A percentile compares a stretch with the other conserved stretches of the same genome.
Evolutionary conservation across 2,329 filamentous ascomycete genomes (phyloP).

Genomic region (Penicillium sp.): DNA sequence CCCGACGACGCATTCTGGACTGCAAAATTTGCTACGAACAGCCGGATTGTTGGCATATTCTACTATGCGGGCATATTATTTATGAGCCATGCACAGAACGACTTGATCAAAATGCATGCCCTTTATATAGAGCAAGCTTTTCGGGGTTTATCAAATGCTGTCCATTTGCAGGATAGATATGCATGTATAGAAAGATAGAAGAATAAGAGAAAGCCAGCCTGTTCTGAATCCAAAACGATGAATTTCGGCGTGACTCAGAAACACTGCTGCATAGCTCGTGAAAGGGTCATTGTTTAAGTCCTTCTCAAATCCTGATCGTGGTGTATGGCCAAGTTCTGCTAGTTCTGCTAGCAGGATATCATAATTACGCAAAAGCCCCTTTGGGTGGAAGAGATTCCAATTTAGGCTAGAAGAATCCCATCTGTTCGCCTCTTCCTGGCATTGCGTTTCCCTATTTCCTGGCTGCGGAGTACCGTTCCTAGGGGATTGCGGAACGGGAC

Average conservation of each 20-base stretch:
- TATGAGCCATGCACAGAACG: not conserved
- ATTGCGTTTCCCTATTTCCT: not conserved
- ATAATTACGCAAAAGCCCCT: not conserved
- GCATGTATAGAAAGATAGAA: too few relatives aligned
- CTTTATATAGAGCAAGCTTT: not conserved
- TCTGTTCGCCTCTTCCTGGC: not conserved
- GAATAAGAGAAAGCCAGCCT: too few relatives aligned
- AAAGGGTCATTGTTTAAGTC: not conserved
- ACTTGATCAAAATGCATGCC: not conserved
- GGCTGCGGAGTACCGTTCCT: not conserved
- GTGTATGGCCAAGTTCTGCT: not conserved
- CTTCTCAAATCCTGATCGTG: not conserved
- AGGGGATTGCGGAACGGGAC: too few relatives aligned
- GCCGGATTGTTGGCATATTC: not conserved
- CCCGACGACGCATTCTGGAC: not conserved
- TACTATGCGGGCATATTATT: not conserved
- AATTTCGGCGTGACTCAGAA: not conserved
- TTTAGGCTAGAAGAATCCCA: not conserved
- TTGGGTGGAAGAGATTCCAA: not conserved
- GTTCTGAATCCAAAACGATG: too few relatives aligned
- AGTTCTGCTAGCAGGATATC: not conserved
- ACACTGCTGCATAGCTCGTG: not conserved
- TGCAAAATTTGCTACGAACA: not conserved
- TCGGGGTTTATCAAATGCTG: not conserved
- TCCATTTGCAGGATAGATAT: not conserved